Evolutionary conservation across 2,329 filamentous ascomycete species (phyloP).

Genomic region (Rutstroemia sp.): DNA sequence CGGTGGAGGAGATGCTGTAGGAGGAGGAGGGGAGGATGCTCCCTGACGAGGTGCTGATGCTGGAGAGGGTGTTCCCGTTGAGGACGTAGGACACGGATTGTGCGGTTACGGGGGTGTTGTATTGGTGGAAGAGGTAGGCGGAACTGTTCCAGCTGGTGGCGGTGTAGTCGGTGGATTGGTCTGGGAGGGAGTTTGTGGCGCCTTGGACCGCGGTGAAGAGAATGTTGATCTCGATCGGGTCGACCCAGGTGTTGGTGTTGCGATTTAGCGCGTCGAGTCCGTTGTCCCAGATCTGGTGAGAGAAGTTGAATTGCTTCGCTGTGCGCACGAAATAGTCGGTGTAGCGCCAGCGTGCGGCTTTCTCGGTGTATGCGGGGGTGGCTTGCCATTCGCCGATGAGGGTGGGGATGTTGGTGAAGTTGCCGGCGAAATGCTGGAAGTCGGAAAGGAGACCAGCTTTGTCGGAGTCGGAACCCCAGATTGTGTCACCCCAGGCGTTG

Average conservation of each 20-base stretch:
- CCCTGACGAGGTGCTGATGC: slow-evolving; percentile 33
- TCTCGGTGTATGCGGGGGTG: slow-evolving; percentile 42
- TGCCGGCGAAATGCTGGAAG: slow-evolving; percentile 42
- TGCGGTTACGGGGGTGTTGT: slow-evolving; percentile 36
- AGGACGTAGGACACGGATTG: slow-evolving; percentile 42
- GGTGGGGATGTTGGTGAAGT: slow-evolving; percentile 48
- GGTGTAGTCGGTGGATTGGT: slow-evolving; percentile 41
- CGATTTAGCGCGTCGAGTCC: slow-evolving; percentile 49
- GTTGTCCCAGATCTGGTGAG: slow-evolving; percentile 52
- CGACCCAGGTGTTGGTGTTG: slow-evolving; percentile 40
- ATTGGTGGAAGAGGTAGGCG: slow-evolving; percentile 48
- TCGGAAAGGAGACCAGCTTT: slow-evolving; percentile 42
- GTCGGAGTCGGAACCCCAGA: slow-evolving; percentile 49
- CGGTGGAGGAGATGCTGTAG: slow-evolving; percentile 38
- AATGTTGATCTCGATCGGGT: slow-evolving; percentile 41
- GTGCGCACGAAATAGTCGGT: slow-evolving; percentile 45
- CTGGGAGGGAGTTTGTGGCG: slow-evolving; percentile 41
- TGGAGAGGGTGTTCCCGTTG: slow-evolving; percentile 45
- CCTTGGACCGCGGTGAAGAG: slow-evolving; percentile 38
- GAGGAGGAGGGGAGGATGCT: slow-evolving; percentile 35
- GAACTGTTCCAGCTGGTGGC: slow-evolving; percentile 41
- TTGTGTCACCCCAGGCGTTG: slow-evolving; percentile 50
- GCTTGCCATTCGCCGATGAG: slow-evolving; percentile 52
- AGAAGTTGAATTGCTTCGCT: slow-evolving; percentile 41
- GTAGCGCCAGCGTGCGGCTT: slow-evolving; percentile 50